phyloP scores from a whole-genome alignment of 768 basidiomycete species.

The Lentinus tigrinus region DNA sequence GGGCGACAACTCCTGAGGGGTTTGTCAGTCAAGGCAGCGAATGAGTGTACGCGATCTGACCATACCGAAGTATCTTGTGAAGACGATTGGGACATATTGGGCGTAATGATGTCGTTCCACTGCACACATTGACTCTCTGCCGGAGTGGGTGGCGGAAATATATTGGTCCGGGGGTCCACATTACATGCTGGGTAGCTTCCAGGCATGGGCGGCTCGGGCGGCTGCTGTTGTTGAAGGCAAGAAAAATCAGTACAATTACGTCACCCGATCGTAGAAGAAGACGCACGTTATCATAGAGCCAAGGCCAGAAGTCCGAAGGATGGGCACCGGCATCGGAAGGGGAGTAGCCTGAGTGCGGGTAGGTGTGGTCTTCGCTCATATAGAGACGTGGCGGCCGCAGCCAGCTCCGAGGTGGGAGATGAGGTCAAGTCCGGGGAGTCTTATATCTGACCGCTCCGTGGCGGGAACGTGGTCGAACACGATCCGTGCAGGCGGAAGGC shows the following conservation, averaged over 20 bases:
- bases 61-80: neutral
- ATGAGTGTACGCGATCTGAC: too few relatives aligned
- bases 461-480: neutral
- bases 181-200: too few relatives aligned
- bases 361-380: conserved; percentile 5
- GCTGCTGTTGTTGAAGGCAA: too few relatives aligned
- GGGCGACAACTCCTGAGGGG: conserved; percentile 1
- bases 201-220: too few relatives aligned
- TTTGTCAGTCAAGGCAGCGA: neutral
- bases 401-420: neutral
- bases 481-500: conserved; percentile 1
- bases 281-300: neutral
- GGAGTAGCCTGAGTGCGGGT: neutral
- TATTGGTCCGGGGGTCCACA: too few relatives aligned
- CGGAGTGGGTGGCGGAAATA: too few relatives aligned
- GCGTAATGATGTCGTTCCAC: too few relatives aligned
- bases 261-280: neutral
- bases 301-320: neutral
- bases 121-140: too few relatives aligned
- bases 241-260: neutral
- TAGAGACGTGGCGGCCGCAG: neutral
- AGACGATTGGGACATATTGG: neutral
- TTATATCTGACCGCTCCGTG: neutral
- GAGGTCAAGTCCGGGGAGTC: neutral
- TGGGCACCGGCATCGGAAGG: neutral